Evolutionary conservation across 2,329 filamentous ascomycete genomes (phyloP).

Genomic region (Blastomyces percursus): DNA sequence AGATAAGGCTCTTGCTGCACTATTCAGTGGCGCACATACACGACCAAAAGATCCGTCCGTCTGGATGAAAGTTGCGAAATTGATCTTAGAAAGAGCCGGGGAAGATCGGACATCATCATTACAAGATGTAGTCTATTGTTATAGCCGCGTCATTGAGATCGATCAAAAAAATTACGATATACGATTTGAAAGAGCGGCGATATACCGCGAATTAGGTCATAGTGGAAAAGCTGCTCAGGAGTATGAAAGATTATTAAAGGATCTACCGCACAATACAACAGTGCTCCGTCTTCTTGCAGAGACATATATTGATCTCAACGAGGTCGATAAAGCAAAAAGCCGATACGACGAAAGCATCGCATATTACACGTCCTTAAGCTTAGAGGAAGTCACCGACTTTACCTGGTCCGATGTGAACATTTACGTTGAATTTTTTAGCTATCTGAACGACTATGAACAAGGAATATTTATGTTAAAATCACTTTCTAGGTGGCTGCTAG

Average conservation of each 20-base stretch:
- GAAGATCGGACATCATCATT: slow-evolving; percentile 34
- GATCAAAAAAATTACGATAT: slow-evolving; percentile 43
- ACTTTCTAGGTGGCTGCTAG: slow-evolving; percentile 71
- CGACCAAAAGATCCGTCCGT: slow-evolving; percentile 44
- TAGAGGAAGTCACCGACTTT: slow-evolving; percentile 37
- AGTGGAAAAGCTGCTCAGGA: slow-evolving; percentile 39
- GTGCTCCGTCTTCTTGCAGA: slow-evolving; percentile 48
- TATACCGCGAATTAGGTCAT: slow-evolving; percentile 42
- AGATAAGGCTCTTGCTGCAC: slow-evolving; percentile 45
- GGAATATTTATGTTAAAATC: slow-evolving; percentile 61
- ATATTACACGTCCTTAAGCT: slow-evolving; percentile 36
- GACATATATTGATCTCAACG: slow-evolving; percentile 42
- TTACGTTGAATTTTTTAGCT: slow-evolving; percentile 69
- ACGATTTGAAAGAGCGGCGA: slow-evolving; percentile 45
- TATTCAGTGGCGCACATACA: slow-evolving; percentile 49
- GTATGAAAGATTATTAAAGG: slow-evolving; percentile 45
- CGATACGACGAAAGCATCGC: slow-evolving; percentile 45
- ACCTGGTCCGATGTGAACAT: slow-evolving; percentile 77
- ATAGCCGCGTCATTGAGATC: slow-evolving; percentile 43
- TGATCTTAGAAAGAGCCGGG: slow-evolving; percentile 41
- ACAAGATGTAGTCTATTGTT: slow-evolving; percentile 43
- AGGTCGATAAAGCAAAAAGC: slow-evolving; percentile 39
- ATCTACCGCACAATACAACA: slow-evolving; percentile 43
- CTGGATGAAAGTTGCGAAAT: slow-evolving; percentile 48
- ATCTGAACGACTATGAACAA: slow-evolving; percentile 50